A percentile compares a stretch with the other conserved stretches of the same genome.
Conservation (phyloP, 371 early-diverging fungal genomes). For the Rhizomucor pusillus region DNA sequence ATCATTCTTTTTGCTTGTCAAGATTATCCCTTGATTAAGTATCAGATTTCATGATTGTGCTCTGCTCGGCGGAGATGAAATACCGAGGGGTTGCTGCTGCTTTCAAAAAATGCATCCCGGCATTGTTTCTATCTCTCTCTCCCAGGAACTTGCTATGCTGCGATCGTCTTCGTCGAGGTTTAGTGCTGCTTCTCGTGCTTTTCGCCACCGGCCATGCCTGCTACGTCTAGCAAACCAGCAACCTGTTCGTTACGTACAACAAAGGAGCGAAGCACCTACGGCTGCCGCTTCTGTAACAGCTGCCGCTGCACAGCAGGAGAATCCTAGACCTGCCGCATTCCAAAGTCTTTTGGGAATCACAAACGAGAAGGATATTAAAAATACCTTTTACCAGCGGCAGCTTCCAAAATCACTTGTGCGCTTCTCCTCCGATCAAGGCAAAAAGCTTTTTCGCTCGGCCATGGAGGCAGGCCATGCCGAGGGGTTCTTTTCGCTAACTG, state of each 20-base stretch:
- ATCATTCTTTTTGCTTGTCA: neutral
- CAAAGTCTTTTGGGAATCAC: conserved; percentile 21
- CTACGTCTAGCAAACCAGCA: too few species aligned
- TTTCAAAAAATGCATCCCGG: neutral
- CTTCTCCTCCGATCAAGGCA: conserved; percentile 80
- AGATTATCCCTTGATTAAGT: neutral
- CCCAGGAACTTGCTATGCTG: too few species aligned
- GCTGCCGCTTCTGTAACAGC: neutral
- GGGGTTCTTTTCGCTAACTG: conserved; percentile 82
- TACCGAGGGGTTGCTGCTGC: too few species aligned
- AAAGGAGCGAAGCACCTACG: neutral
- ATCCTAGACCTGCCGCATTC: conserved; percentile 8
- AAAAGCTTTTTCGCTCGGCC: conserved; percentile 73
- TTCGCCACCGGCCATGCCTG: neutral
- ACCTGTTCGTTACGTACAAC: too few species aligned
- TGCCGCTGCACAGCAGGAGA: neutral
- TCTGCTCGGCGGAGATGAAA: too few species aligned
- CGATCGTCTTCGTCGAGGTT: neutral
- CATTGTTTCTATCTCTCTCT: neutral
- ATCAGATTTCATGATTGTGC: neutral
- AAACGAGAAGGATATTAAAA: conserved; percentile 40
- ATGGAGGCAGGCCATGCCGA: conserved; percentile 79
- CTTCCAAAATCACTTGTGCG: conserved; percentile 72
- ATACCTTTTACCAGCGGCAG: conserved; percentile 76
- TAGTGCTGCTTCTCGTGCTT: neutral